Conservation (phyloP, 139 green algal genomes). For the Asterochloris erici region DNA sequence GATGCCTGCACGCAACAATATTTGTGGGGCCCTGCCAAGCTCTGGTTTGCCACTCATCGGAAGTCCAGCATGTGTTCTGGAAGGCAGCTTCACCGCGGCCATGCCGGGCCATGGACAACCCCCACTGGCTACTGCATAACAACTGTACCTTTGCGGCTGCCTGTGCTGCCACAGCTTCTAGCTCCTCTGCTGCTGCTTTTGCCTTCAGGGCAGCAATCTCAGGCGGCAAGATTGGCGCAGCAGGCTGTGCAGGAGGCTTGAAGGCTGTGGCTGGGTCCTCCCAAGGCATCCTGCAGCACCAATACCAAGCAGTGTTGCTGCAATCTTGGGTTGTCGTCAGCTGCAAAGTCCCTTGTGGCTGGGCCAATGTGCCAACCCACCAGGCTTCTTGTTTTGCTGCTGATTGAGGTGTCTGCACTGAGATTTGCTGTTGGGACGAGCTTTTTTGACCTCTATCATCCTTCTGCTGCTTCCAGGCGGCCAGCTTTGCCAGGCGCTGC, state of each 20-base stretch:
- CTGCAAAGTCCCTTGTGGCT: background rate
- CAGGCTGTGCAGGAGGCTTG: background rate
- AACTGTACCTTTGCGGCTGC: background rate
- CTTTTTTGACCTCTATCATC: background rate
- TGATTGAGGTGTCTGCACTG: background rate
- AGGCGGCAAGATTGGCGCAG: background rate
- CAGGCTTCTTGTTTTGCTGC: background rate
- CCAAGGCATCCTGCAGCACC: constrained; percentile 46
- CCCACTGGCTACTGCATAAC: background rate
- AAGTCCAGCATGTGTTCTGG: too few relatives aligned
- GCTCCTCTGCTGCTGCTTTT: constrained; percentile 6
- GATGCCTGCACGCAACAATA: too few relatives aligned
- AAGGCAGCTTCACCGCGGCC: too few relatives aligned
- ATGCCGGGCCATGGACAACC: background rate
- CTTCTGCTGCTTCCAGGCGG: constrained; percentile 45
- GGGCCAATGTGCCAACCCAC: background rate
- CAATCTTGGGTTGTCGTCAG: too few relatives aligned
- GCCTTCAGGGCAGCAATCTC: constrained; percentile 3
- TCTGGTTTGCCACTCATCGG: too few relatives aligned
- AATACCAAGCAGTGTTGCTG: background rate
- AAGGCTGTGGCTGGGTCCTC: constrained; percentile 31
- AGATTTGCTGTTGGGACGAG: background rate
- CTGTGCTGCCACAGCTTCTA: constrained; percentile 4
- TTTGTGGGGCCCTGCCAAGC: too few relatives aligned
- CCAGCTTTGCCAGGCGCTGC: constrained; percentile 34